Evolutionary conservation across 2,329 filamentous ascomycete genomes (phyloP).

Genomic region (Colletotrichum sp.): DNA sequence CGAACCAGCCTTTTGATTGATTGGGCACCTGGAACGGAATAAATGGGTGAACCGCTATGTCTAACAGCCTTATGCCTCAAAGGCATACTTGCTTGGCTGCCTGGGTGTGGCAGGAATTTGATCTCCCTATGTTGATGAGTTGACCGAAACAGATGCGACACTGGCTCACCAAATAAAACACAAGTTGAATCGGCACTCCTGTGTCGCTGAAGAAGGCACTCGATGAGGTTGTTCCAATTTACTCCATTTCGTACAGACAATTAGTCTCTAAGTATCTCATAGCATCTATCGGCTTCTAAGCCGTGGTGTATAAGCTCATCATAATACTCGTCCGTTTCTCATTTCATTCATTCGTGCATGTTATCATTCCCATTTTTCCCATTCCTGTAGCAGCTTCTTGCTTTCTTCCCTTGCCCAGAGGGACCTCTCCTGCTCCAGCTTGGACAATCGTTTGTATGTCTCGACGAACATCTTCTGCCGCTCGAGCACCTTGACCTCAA

Average conservation of each 20-base stretch:
- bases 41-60: neutral
- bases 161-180: neutral
- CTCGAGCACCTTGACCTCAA: conserved; percentile 63
- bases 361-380: conserved; percentile 61
- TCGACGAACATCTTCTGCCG: conserved; percentile 64
- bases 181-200: too few relatives aligned
- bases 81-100: neutral
- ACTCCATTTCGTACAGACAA: neutral
- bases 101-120: neutral
- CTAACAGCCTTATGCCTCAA: neutral
- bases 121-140: neutral
- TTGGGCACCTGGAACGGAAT: neutral
- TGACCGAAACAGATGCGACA: neutral
- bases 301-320: conserved; percentile 9
- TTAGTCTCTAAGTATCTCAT: conserved; percentile 7
- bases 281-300: neutral
- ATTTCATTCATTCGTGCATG: conserved; percentile 18
- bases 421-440: conserved; percentile 40
- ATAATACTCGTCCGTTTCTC: conserved; percentile 11
- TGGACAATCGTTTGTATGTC: conserved; percentile 58
- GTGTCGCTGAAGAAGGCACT: neutral
- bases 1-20: neutral
- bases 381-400: conserved; percentile 58
- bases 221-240: neutral
- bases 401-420: conserved; percentile 47